Conservation (phyloP, 495 filamentous ascomycete genomes). For the Astrothelium macrocarpum region DNA sequence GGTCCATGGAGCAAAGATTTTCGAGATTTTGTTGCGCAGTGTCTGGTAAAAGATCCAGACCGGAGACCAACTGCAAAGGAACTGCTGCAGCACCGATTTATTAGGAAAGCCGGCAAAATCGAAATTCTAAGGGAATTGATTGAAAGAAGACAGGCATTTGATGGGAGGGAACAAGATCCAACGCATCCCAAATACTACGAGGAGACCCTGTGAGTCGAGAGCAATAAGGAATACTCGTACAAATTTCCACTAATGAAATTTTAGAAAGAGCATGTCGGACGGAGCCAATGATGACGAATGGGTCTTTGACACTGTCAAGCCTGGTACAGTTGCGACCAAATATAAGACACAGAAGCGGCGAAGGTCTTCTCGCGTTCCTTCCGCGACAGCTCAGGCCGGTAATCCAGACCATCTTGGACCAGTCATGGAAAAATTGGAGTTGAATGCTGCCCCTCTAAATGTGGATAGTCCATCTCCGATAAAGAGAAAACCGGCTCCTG, state of each 20-base stretch:
- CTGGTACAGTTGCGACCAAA: constrained; percentile 17
- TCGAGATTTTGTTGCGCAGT: constrained; percentile 85
- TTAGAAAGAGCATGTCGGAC: constrained; percentile 54
- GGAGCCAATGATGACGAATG: constrained; percentile 73
- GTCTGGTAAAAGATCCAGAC: constrained; percentile 83
- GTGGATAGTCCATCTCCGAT: not conserved
- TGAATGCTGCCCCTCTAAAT: constrained; percentile 35
- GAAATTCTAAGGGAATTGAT: constrained; percentile 81
- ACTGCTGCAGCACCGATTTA: constrained; percentile 81
- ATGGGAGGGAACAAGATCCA: constrained; percentile 49
- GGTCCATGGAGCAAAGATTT: constrained; percentile 76
- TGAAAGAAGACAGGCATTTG: constrained; percentile 62
- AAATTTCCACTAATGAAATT: not conserved
- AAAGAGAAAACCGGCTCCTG: not conserved
- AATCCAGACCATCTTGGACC: not conserved
- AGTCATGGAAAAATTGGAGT: constrained; percentile 46
- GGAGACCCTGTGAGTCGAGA: constrained; percentile 58
- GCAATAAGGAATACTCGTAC: constrained; percentile 3
- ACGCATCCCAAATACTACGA: constrained; percentile 73
- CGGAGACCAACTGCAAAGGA: constrained; percentile 77
- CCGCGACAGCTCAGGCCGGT: not conserved
- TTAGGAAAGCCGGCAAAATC: constrained; percentile 73
- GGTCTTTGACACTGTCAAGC: constrained; percentile 95
- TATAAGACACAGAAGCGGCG: constrained; percentile 39
- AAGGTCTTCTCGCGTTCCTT: constrained; percentile 34